These are phyloP conservation scores for Pichia gijzeniarum DNA, from an alignment of 805 yeast genomes.

Conservation along the genomic window DNA sequence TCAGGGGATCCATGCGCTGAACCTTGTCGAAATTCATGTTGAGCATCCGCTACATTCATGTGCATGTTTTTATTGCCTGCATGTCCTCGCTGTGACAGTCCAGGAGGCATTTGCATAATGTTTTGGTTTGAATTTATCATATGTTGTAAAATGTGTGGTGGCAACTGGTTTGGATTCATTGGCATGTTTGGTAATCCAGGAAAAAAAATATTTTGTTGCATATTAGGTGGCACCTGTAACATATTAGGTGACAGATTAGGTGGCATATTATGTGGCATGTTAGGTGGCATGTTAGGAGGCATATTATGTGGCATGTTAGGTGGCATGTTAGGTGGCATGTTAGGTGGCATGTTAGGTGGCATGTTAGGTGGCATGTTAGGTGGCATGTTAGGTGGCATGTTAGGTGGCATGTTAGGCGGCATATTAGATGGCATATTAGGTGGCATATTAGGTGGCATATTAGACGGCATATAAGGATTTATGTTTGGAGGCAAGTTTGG, in stretches of 20 bases:
- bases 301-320: neutral
- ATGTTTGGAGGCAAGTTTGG: no score
- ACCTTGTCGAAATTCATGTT: neutral
- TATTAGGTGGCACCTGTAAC: neutral
- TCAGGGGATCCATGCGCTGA: neutral
- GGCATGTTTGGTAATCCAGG: neutral
- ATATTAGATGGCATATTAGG: constrained; percentile 2
- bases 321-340: neutral
- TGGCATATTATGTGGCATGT: neutral
- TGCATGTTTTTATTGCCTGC: neutral
- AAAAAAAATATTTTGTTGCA: neutral
- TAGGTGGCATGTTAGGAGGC: constrained; percentile 3
- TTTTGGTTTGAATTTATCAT: neutral
- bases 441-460: neutral
- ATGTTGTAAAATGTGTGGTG: constrained; percentile 5
- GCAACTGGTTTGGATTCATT: constrained; percentile 1
- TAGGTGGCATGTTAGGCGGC: neutral
- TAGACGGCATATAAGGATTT: neutral
- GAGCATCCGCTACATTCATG: neutral
- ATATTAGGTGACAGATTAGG: neutral
- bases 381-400: neutral
- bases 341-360: neutral
- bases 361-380: neutral
- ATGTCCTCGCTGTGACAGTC: neutral
- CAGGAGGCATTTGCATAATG: constrained; percentile 4